phyloP scores from a whole-genome alignment of 2,329 filamentous ascomycete genomes.

The Graphium sp. region DNA sequence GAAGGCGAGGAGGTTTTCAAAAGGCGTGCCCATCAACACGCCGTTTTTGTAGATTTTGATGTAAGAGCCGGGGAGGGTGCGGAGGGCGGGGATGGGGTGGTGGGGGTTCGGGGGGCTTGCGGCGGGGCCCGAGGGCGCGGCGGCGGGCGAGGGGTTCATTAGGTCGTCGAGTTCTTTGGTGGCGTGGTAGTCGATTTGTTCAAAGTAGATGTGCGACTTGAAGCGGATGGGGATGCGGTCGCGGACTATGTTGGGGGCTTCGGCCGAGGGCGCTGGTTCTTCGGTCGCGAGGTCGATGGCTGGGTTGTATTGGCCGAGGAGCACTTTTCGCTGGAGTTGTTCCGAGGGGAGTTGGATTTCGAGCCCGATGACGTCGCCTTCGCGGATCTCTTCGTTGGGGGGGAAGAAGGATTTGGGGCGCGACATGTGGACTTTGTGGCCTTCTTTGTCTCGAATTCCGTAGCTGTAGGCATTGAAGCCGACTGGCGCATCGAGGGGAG shows the following conservation, averaged over 20 bases:
- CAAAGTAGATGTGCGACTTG: conserved; percentile 87
- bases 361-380: conserved; percentile 87
- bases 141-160: conserved; percentile 48
- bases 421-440: conserved; percentile 87
- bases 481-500: conserved; percentile 66
- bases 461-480: conserved; percentile 91
- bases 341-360: conserved; percentile 85
- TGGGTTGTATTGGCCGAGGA: conserved; percentile 75
- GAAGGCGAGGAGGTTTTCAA: conserved; percentile 77
- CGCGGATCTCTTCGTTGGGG: conserved; percentile 59
- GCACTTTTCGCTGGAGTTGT: conserved; percentile 71
- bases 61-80: conserved; percentile 70
- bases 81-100: conserved; percentile 56
- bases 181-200: conserved; percentile 76
- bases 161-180: conserved; percentile 79
- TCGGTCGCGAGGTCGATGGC: conserved; percentile 55
- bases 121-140: conserved; percentile 23
- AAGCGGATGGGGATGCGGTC: conserved; percentile 91
- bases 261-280: conserved; percentile 31
- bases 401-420: conserved; percentile 82
- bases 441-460: conserved; percentile 73
- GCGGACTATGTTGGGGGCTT: conserved; percentile 68
- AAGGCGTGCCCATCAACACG: conserved; percentile 67
- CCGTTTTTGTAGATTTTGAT: conserved; percentile 94
- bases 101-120: conserved; percentile 46